A percentile compares a stretch with the other conserved stretches of the same genome.
phyloP scores from a whole-genome alignment of 495 filamentous ascomycete genomes.

The Aspergillus bridgeri region DNA sequence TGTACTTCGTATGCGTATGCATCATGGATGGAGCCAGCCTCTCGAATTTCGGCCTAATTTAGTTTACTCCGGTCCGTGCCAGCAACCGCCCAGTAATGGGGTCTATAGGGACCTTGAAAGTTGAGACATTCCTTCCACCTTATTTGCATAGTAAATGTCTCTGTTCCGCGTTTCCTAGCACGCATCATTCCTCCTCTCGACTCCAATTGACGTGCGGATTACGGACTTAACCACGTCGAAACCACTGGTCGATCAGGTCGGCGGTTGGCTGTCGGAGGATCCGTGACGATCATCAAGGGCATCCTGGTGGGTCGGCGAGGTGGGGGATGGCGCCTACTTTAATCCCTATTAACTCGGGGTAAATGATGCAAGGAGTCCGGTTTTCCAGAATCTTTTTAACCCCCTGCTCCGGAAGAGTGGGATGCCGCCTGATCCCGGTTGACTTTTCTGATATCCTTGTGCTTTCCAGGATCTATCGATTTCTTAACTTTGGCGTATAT shows the following conservation, averaged over 20 bases:
- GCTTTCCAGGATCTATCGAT: neutral
- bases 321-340: slow-evolving; percentile 24
- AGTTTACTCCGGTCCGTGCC: neutral
- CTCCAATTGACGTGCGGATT: neutral
- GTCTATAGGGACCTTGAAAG: neutral
- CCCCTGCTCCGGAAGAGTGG: neutral
- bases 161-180: no score
- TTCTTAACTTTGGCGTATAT: neutral
- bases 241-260: neutral
- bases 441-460: neutral
- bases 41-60: neutral
- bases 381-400: neutral
- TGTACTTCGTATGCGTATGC: no score
- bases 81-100: neutral
- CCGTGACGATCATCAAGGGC: slow-evolving; percentile 15
- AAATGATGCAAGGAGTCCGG: slow-evolving; percentile 14
- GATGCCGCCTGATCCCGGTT: neutral
- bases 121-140: neutral
- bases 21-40: neutral
- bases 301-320: slow-evolving; percentile 16
- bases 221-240: neutral
- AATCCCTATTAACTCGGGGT: slow-evolving; percentile 18
- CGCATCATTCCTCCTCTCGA: no score
- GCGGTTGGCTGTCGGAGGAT: neutral
- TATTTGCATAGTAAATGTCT: neutral